Percentiles rank a stretch among this genome's conserved stretches.
Conservation (phyloP, 164 flowering plant genomes). For the Berberis vulgaris region DNA sequence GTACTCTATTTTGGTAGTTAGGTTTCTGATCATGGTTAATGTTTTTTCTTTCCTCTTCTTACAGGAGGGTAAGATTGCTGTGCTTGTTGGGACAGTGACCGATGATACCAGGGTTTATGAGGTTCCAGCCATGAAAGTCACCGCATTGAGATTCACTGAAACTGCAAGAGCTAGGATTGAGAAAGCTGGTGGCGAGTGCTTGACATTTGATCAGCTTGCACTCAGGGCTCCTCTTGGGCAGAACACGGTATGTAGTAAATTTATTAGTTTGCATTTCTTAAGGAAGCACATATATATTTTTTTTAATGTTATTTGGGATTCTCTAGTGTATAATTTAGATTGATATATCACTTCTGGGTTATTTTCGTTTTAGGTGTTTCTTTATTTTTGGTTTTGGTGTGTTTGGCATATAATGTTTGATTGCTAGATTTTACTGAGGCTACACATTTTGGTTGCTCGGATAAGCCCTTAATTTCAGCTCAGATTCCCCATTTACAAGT, state of each 20-base stretch:
- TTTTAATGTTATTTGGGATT: background rate
- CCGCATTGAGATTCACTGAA: constrained; percentile 58
- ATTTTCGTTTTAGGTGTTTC: background rate
- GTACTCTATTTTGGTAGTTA: no score
- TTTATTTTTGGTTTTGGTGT: background rate
- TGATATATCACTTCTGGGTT: background rate
- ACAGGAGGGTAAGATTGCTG: constrained; percentile 51
- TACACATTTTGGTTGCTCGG: no score
- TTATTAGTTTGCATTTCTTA: background rate
- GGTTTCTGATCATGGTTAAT: background rate
- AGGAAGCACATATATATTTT: background rate
- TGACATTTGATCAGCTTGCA: constrained; percentile 63
- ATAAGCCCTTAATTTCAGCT: no score
- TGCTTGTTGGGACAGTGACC: constrained; percentile 46
- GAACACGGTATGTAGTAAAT: constrained; percentile 40
- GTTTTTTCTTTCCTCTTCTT: background rate
- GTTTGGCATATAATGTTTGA: background rate
- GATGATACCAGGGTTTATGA: constrained; percentile 49
- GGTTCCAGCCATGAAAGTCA: constrained; percentile 45
- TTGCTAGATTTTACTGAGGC: no score
- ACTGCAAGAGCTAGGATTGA: constrained; percentile 53
- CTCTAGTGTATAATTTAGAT: background rate
- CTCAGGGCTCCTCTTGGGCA: constrained; percentile 64
- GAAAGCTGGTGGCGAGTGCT: constrained; percentile 62
- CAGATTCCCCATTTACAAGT: no score